phyloP scores from a whole-genome alignment of 352 stramenopile genomes.

The Globisporangium spiculum region DNA sequence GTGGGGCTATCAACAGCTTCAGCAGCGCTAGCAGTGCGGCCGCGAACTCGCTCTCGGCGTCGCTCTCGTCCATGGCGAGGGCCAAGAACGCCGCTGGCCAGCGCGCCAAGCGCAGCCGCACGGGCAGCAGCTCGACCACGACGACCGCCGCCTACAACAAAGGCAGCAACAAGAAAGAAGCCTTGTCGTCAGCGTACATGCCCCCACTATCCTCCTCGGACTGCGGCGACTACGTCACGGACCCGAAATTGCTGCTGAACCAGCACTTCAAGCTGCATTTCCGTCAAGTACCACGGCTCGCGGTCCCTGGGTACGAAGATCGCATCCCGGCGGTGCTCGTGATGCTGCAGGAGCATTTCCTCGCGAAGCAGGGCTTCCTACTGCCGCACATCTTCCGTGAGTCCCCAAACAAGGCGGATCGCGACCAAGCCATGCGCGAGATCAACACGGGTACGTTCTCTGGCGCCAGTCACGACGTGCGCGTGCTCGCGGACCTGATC shows the following conservation, averaged over 20 bases:
- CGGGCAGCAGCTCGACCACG: constrained; percentile 35
- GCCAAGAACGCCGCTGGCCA: constrained; percentile 1
- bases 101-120: constrained; percentile 34
- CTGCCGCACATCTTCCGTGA: constrained; percentile 87
- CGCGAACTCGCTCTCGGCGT: constrained; percentile 14
- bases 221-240: constrained; percentile 7
- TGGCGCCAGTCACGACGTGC: constrained; percentile 64
- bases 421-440: constrained; percentile 74
- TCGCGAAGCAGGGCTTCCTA: constrained; percentile 57
- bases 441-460: constrained; percentile 82
- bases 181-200: not conserved
- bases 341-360: constrained; percentile 84
- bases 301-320: constrained; percentile 65
- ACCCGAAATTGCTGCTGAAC: constrained; percentile 63
- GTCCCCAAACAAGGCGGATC: constrained; percentile 83
- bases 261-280: constrained; percentile 84
- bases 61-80: constrained; percentile 9
- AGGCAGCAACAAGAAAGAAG: constrained; percentile 6
- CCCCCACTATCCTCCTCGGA: not conserved
- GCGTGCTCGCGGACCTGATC: constrained; percentile 85
- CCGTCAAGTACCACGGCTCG: constrained; percentile 63
- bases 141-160: constrained; percentile 16
- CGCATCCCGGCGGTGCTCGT: constrained; percentile 81
- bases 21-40: not conserved
- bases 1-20: not conserved